These are phyloP conservation scores for Mollisiaceae sp. DNA, from an alignment of 2,329 filamentous ascomycete species.

Conservation along the genomic window DNA sequence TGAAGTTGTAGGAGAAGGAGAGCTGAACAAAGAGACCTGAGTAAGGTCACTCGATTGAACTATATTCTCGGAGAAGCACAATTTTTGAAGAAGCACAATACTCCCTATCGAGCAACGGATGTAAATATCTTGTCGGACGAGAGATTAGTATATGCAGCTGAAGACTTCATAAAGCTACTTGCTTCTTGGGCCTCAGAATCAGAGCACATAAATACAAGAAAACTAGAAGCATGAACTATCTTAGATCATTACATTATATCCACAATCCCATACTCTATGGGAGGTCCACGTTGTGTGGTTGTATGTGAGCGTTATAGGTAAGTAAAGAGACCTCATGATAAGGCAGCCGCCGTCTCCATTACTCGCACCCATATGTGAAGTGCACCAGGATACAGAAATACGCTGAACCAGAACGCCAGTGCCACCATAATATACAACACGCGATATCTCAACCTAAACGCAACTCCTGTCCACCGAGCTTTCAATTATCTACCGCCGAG, in stretches of 20 bases:
- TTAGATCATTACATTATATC: constrained; percentile 11
- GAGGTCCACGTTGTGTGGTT: not conserved
- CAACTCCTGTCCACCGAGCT: not conserved
- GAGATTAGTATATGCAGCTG: too few species aligned
- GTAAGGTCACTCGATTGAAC: not conserved
- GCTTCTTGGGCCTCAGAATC: not conserved
- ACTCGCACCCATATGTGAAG: not conserved
- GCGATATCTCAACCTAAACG: not conserved
- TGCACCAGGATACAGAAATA: not conserved
- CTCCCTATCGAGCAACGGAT: not conserved
- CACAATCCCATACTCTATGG: not conserved
- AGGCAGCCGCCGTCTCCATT: not conserved
- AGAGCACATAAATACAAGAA: not conserved
- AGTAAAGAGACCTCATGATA: not conserved
- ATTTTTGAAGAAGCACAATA: not conserved
- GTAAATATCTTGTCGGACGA: not conserved
- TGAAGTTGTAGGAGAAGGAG: not conserved
- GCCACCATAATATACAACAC: not conserved
- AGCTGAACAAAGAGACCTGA: not conserved
- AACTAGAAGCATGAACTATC: not conserved
- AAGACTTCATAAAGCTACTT: not conserved
- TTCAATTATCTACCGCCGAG: not conserved
- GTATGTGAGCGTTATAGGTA: constrained; percentile 4
- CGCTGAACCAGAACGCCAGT: not conserved
- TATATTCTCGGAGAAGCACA: not conserved